Evolutionary conservation across 2,329 filamentous ascomycete genomes (phyloP).

Genomic region (Stachybotrys chlorohalonatus): DNA sequence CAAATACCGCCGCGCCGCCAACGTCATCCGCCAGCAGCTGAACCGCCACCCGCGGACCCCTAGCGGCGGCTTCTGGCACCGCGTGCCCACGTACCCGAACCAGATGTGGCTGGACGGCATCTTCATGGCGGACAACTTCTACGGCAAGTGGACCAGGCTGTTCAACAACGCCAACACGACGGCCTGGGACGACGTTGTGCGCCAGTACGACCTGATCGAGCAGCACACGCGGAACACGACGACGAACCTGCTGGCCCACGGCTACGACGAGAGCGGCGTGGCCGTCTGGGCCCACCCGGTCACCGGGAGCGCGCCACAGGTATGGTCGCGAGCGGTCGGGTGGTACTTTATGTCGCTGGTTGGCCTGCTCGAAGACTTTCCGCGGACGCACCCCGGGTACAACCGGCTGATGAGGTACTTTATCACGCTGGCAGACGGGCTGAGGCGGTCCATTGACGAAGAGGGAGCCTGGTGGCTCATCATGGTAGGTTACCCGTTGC

Average conservation of each 20-base stretch:
- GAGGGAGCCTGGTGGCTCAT: conserved; percentile 48
- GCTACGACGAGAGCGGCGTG: conserved; percentile 35
- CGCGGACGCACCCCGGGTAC: conserved; percentile 19
- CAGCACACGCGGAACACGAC: conserved; percentile 25
- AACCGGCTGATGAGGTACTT: conserved; percentile 26
- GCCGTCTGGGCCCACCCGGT: conserved; percentile 38
- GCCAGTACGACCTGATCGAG: conserved; percentile 35
- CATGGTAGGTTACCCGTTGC: conserved; percentile 21
- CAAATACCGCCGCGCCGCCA: conserved; percentile 38
- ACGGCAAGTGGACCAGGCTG: conserved; percentile 25
- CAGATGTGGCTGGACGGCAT: conserved; percentile 51
- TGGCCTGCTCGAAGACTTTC: conserved; percentile 35
- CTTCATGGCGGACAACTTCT: conserved; percentile 36
- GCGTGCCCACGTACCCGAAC: conserved; percentile 30
- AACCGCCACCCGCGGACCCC: conserved; percentile 37
- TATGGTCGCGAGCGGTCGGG: conserved; percentile 40
- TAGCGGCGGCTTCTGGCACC: conserved; percentile 43
- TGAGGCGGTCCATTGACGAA: conserved; percentile 30
- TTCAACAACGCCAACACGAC: conserved; percentile 23
- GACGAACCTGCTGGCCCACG: conserved; percentile 37
- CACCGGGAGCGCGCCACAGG: conserved; percentile 37
- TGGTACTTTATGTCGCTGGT: conserved; percentile 43
- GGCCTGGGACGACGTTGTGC: conserved; percentile 31
- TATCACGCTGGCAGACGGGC: conserved; percentile 24
- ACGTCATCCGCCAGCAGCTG: conserved; percentile 32